Percentiles rank a stretch among this genome's conserved stretches.
Conservation (phyloP, 805 yeast genomes). For the Kuraishia hungarica region DNA sequence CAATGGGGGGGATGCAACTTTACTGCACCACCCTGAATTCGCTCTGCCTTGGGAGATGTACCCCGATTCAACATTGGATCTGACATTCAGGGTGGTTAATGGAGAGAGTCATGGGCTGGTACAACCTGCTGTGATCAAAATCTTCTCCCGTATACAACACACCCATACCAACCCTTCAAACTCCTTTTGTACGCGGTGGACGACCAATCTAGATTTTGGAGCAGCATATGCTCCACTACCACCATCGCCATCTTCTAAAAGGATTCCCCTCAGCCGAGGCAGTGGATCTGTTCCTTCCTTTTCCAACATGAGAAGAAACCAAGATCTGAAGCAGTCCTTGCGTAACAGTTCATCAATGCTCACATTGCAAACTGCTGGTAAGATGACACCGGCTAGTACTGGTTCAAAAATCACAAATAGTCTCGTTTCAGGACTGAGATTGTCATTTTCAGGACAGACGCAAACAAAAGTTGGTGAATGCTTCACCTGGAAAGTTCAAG, state of each 20-base stretch:
- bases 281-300: conserved; percentile 6
- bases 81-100: conserved; percentile 18
- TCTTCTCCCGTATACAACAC: conserved; percentile 5
- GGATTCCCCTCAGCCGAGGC: not conserved
- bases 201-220: conserved; percentile 25
- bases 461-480: conserved; percentile 50
- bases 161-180: conserved; percentile 9
- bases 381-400: conserved; percentile 12
- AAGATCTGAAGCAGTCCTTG: conserved; percentile 8
- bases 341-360: conserved; percentile 7
- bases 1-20: not conserved
- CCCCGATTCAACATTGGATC: conserved; percentile 10
- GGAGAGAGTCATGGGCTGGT: conserved; percentile 18
- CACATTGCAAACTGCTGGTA: conserved; percentile 13
- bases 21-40: not conserved
- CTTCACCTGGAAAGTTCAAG: conserved; percentile 57
- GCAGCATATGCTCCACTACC: not conserved
- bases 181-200: conserved; percentile 25
- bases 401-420: conserved; percentile 14
- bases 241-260: conserved; percentile 4
- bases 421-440: conserved; percentile 25
- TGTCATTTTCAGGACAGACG: conserved; percentile 57
- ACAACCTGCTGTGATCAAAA: conserved; percentile 16
- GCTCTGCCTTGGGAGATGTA: not conserved
- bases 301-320: conserved; percentile 24